Conservation (phyloP, 1,139 yeast genomes). For the Blastobotrys petasosporus region DNA sequence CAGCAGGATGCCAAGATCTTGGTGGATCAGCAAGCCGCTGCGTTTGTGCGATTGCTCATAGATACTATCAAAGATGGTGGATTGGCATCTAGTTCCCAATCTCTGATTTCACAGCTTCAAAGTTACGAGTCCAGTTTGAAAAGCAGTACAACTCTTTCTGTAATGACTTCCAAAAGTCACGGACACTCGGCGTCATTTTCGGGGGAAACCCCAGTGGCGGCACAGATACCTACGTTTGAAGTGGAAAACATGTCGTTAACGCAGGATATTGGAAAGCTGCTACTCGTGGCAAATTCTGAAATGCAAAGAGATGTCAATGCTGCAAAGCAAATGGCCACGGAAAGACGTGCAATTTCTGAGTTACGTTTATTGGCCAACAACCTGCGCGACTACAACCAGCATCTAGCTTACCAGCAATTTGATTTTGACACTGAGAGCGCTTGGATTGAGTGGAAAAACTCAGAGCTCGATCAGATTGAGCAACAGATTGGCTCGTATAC, state of each 20-base stretch:
- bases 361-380: slow-evolving; percentile 39
- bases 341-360: slow-evolving; percentile 43
- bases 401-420: slow-evolving; percentile 32
- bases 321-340: slow-evolving; percentile 40
- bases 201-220: slow-evolving; percentile 1
- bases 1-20: slow-evolving; percentile 40
- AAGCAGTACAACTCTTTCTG: slow-evolving; percentile 37
- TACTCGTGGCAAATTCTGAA: slow-evolving; percentile 24
- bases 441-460: slow-evolving; percentile 49
- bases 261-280: slow-evolving; percentile 19
- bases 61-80: slow-evolving; percentile 39
- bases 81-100: slow-evolving; percentile 22
- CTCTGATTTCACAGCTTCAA: slow-evolving; percentile 30
- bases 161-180: slow-evolving; percentile 12
- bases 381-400: slow-evolving; percentile 41
- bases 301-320: slow-evolving; percentile 25
- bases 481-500: slow-evolving; percentile 29
- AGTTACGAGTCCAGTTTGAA: slow-evolving; percentile 25
- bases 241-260: slow-evolving; percentile 28
- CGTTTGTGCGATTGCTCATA: slow-evolving; percentile 53
- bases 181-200: too few species aligned
- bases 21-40: slow-evolving; percentile 51
- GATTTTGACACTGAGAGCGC: slow-evolving; percentile 41
- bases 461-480: slow-evolving; percentile 40
- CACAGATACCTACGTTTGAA: slow-evolving; percentile 24